Evolutionary conservation across 2,329 filamentous ascomycete genomes (phyloP).

Genomic region (Scedosporium dehoogii): DNA sequence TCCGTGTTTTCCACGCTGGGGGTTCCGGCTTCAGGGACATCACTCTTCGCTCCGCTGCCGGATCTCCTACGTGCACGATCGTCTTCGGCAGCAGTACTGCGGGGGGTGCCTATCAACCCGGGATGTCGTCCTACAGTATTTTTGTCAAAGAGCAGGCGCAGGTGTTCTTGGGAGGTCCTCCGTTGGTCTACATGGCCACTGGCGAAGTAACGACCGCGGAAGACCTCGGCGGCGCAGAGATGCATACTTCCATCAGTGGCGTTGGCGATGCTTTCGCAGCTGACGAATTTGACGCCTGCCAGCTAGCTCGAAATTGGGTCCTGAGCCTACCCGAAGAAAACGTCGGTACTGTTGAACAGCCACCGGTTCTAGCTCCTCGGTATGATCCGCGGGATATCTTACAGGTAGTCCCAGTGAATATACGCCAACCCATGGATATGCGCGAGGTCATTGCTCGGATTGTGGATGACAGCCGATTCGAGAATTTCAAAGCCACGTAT

Average conservation of each 20-base stretch:
- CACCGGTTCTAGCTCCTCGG: not conserved
- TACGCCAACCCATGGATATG: slow-evolving; percentile 13
- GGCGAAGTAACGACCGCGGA: slow-evolving; percentile 28
- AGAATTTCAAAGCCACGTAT: slow-evolving; percentile 25
- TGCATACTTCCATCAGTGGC: slow-evolving; percentile 26
- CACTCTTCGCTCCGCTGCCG: slow-evolving; percentile 4
- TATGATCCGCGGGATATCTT: slow-evolving; percentile 23
- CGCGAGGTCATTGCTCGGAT: slow-evolving; percentile 24
- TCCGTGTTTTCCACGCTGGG: slow-evolving; percentile 5
- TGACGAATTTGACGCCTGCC: slow-evolving; percentile 21
- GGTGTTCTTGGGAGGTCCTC: slow-evolving; percentile 29
- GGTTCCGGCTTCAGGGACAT: slow-evolving; percentile 5
- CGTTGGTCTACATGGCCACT: slow-evolving; percentile 31
- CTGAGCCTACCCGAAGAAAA: not conserved
- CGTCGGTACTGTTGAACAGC: not conserved
- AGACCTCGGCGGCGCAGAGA: slow-evolving; percentile 25
- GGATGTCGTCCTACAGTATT: slow-evolving; percentile 18
- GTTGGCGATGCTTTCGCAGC: slow-evolving; percentile 27
- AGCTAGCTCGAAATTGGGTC: slow-evolving; percentile 8
- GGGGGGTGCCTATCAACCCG: slow-evolving; percentile 8
- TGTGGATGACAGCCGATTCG: slow-evolving; percentile 25
- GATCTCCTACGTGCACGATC: slow-evolving; percentile 5
- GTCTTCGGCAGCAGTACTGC: slow-evolving; percentile 8
- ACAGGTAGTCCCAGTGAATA: slow-evolving; percentile 18
- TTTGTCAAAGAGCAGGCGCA: slow-evolving; percentile 24